Evolutionary conservation across 2,329 filamentous ascomycete species (phyloP), one percentile per base, ranked within the genome.

Genomic region (Sporothrix phasma): DNA sequence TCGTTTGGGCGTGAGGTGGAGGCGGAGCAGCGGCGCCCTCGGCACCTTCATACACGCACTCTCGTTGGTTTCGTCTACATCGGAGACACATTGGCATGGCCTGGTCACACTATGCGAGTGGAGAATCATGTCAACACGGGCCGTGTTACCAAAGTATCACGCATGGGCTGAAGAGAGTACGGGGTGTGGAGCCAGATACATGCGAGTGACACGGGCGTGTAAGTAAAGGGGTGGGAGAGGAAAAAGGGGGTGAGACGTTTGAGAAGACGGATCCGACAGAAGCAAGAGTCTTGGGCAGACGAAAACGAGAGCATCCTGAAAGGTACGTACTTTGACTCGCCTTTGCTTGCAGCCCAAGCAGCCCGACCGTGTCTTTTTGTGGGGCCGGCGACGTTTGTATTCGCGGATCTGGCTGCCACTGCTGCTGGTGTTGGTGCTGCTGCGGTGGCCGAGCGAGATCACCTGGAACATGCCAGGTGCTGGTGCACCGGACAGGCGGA

Each of bases 271-370:
- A 19, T 22, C n/a, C n/a, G n/a, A n/a, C n/a, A n/a, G 8, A 63
- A 3, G 37, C 34, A 8, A 41, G 22, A 29, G 15, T 6, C n/a
- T 15, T 26, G 19, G n/a, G 39, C 10, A 62, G 24, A 45, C 22
- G 43, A 58, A 43, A 45, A 29, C 8, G 15, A 22, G 3, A 2
- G 5, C 5, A 41, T n/a, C 7, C 49, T 29, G 3, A 5, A 24
- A 31, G 24, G 39, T 2, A 66, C 67, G 17, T 61, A 70, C 69
- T 64, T 70, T 71, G 61, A 71, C 69, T 29, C 68, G 61, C 45
- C 66, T 61, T 46, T 67, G 66, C 62, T 71, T 71, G 66, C 69
- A 71, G 22, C 61, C 68, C 13, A 61, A 22, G 34, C 69, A 71
- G 24, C 69, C 69, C 34, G 53, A 60, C 29, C 66, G 63, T 8